A percentile compares a stretch with the other conserved stretches of the same genome.
Evolutionary conservation across 2,329 filamentous ascomycete genomes (phyloP).

Genomic region (Didymella segeticola): DNA sequence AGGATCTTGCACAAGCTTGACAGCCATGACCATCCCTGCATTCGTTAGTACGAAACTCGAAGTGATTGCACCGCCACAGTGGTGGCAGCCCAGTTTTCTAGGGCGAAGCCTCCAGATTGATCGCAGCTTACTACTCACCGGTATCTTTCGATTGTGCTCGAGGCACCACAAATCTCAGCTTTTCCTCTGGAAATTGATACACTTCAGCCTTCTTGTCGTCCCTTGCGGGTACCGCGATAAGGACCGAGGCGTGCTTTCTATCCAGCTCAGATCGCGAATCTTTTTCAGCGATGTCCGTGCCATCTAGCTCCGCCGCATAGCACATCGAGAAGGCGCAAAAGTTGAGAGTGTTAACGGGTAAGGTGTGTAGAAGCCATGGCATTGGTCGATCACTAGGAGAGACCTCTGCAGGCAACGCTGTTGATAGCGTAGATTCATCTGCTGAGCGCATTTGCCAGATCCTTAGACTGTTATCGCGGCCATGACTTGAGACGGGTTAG

Average conservation of each 20-base stretch:
- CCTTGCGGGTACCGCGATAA: slow-evolving; percentile 76
- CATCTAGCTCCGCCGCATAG: slow-evolving; percentile 5
- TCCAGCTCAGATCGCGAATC: not conserved
- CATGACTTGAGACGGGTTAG: slow-evolving; percentile 67
- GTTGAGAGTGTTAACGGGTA: slow-evolving; percentile 92
- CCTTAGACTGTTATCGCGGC: slow-evolving; percentile 83
- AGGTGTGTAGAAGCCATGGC: slow-evolving; percentile 84
- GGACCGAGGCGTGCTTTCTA: slow-evolving; percentile 47
- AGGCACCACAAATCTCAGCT: slow-evolving; percentile 67
- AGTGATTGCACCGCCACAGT: not conserved
- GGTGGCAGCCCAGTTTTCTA: not conserved
- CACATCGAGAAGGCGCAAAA: slow-evolving; percentile 85
- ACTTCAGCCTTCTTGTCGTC: slow-evolving; percentile 72
- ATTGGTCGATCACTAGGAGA: slow-evolving; percentile 58
- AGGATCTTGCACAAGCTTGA: slow-evolving; percentile 53
- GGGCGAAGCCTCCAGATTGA: not conserved
- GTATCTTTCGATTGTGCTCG: slow-evolving; percentile 53
- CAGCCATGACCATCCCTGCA: slow-evolving; percentile 87
- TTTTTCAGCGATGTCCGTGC: slow-evolving; percentile 4
- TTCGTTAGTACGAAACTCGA: slow-evolving; percentile 49
- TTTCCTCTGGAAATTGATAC: slow-evolving; percentile 78
- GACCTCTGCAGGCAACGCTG: slow-evolving; percentile 72
- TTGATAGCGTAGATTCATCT: slow-evolving; percentile 71
- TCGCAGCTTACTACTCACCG: slow-evolving; percentile 33
- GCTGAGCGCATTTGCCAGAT: slow-evolving; percentile 76